Evolutionary conservation across 495 filamentous ascomycete species (phyloP).

Genomic region (Rhizodiscina lignyota): DNA sequence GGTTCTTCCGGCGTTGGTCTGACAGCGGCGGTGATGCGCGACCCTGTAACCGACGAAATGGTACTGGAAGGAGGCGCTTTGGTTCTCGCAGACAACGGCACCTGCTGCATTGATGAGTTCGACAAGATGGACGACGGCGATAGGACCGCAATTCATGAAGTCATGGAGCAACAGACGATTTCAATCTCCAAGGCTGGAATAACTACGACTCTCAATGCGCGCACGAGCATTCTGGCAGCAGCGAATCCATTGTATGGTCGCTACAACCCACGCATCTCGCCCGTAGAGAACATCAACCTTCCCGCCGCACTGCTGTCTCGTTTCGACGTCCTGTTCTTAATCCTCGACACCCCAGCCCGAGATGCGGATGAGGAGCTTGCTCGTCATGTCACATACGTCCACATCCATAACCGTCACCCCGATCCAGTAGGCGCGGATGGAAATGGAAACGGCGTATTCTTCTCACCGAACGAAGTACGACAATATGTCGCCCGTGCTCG

Average conservation of each 20-base stretch:
- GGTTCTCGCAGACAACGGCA: conserved; percentile 91
- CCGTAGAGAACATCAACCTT: conserved; percentile 97
- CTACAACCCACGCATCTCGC: conserved; percentile 91
- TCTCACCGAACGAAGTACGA: conserved; percentile 80
- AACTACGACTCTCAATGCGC: conserved; percentile 85
- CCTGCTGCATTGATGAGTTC: conserved; percentile 99
- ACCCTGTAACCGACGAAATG: conserved; percentile 98
- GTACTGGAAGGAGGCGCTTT: conserved; percentile 91
- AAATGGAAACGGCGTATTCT: conserved; percentile 38
- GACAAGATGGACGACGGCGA: conserved; percentile 99
- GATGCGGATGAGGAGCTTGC: conserved; percentile 89
- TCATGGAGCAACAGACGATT: conserved; percentile 99
- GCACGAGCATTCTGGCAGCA: conserved; percentile 92
- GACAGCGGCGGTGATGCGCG: conserved; percentile 94
- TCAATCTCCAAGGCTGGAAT: conserved; percentile 98
- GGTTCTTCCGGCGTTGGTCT: conserved; percentile 94
- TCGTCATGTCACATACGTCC: conserved; percentile 86
- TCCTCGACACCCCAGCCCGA: conserved; percentile 78
- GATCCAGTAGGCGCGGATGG: conserved; percentile 39
- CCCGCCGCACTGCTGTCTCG: conserved; percentile 88
- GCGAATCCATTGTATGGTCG: conserved; percentile 95
- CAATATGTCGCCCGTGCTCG: conserved; percentile 91
- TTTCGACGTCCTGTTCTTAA: conserved; percentile 93
- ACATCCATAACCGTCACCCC: conserved; percentile 92
- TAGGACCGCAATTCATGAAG: conserved; percentile 95